Conservation (phyloP, 2,329 filamentous ascomycete genomes). For the Coleophoma crateriformis region DNA sequence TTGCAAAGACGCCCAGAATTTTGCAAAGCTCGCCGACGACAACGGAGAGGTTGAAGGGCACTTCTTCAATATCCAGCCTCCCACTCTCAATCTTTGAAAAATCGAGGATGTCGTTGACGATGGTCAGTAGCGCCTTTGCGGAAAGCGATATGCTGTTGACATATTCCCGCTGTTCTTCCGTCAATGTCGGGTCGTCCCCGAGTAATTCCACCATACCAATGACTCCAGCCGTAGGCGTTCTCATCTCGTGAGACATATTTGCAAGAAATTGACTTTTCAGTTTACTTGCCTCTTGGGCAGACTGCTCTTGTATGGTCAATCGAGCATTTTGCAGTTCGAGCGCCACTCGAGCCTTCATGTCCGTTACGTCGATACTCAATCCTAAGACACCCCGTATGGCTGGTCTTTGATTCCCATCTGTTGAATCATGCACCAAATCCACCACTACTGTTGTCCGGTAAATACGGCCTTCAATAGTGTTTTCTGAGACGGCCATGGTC, state of each 20-base stretch:
- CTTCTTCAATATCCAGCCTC: conserved; percentile 63
- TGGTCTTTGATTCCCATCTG: conserved; percentile 13
- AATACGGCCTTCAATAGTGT: conserved; percentile 9
- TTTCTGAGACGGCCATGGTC: conserved; percentile 14
- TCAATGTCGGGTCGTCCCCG: conserved; percentile 15
- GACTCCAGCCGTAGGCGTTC: conserved; percentile 19
- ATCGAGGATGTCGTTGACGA: conserved; percentile 68
- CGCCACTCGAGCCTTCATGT: conserved; percentile 14
- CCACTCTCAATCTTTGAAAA: conserved; percentile 72
- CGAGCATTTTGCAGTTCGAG: conserved; percentile 16
- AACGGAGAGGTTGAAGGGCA: conserved; percentile 53
- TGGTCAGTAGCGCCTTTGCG: conserved; percentile 28
- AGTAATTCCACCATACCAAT: conserved; percentile 21
- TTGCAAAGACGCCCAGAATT: conserved; percentile 69
- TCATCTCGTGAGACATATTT: conserved; percentile 22
- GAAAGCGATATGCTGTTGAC: conserved; percentile 18
- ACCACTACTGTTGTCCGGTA: conserved; percentile 17
- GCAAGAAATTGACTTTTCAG: conserved; percentile 21
- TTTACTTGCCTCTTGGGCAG: conserved; percentile 17
- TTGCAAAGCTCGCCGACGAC: conserved; percentile 41
- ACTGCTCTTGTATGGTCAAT: conserved; percentile 16
- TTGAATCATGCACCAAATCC: conserved; percentile 13
- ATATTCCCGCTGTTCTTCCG: conserved; percentile 15
- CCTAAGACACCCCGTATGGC: conserved; percentile 16
- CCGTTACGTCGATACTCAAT: conserved; percentile 18